Evolutionary conservation across 2,329 filamentous ascomycete species (phyloP), one percentile per base, ranked within the genome.

Genomic region (Polytolypa hystricis): DNA sequence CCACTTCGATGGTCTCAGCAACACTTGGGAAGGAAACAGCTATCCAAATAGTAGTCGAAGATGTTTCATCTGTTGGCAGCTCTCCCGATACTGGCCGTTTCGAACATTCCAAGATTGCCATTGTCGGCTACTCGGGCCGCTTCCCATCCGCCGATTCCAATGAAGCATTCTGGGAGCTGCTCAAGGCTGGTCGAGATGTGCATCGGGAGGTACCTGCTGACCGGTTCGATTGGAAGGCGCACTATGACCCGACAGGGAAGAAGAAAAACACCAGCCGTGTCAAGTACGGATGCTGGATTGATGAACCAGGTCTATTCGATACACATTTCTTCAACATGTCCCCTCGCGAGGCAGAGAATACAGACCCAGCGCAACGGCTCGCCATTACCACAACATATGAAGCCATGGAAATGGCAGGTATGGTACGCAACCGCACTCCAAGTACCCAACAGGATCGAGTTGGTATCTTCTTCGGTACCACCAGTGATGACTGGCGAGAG

Each of bases 351-450:
- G 84, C 84, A 18, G 73, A 76, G 35, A 81, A 86, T 53, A 85
- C 81, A 1, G 83, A 89, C 54, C 84, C 84, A 0, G 84, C 84
- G 72, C 82, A 85, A 55, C 73, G 84, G 48, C 68, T 87, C 47
- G 79, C 81, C 3, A 63, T 91, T 14, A 74, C 78, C 5, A 85
- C 82, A 3, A 81, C 81, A 0, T 89, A 86, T 48, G 83, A 89
- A 53, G 83, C 84, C 0, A 67, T 89, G 33, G 84, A 91, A 55
- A 84, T 84, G 76, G 78, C 79, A 18, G 83, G 83, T 1, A 82
- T 84, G 48, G 77, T 84, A 4, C 77, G 79, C 0, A 81, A 83
- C 56, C 67, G 79, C 35, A 82, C 79, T 0, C 71, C 79, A 0
- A 80, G 78, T 0, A 82, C 77, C 1, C 72, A 74, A 51, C 61